These are phyloP conservation scores for Vanderwaltozyma verrucispora DNA, from an alignment of 805 yeast species.

Conservation along the genomic window DNA sequence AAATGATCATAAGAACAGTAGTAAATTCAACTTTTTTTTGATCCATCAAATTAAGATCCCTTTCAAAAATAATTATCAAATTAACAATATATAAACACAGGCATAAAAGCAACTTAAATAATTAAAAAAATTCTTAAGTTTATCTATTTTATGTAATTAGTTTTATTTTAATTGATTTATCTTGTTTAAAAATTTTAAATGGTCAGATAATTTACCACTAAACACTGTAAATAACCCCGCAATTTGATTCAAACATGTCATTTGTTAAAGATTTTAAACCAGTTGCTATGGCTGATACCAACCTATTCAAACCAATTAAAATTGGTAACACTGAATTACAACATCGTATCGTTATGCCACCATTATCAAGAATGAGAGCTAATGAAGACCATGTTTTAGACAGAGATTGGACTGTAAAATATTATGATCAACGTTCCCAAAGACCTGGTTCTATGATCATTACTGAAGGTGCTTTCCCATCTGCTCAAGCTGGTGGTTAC, in stretches of 20 bases:
- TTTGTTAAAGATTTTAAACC: constrained; percentile 20
- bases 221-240: not conserved
- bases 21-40: no score
- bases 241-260: not conserved
- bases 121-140: no score
- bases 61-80: no score
- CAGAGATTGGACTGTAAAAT: constrained; percentile 36
- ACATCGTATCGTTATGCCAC: constrained; percentile 34
- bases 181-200: no score
- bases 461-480: constrained; percentile 49
- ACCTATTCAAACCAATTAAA: constrained; percentile 36
- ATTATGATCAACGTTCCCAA: constrained; percentile 47
- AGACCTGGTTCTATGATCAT: constrained; percentile 49
- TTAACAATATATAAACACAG: no score
- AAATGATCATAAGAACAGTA: no score
- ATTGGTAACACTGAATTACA: constrained; percentile 31
- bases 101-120: no score
- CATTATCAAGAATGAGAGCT: constrained; percentile 38
- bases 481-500: constrained; percentile 34
- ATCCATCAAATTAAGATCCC: no score
- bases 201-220: not conserved
- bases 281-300: constrained; percentile 26
- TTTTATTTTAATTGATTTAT: no score
- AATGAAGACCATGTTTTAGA: constrained; percentile 32
- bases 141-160: no score